phyloP scores from a whole-genome alignment of 805 yeast genomes.

The Wickerhamomyces queroliae region DNA sequence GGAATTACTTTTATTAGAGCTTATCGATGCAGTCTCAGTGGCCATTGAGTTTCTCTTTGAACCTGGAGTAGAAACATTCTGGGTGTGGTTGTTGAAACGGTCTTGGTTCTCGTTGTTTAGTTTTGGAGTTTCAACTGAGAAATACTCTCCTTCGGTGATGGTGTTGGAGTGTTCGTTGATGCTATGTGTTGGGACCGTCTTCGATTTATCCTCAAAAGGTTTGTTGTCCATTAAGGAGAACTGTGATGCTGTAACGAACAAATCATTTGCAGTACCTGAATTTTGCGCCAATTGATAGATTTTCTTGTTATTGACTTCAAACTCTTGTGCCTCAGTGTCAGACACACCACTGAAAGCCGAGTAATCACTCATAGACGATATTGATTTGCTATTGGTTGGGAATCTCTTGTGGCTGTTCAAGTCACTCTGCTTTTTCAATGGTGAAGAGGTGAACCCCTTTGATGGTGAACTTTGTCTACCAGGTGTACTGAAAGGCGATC shows the following conservation, averaged over 20 bases:
- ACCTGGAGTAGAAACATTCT: background rate
- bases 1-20: background rate
- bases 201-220: background rate
- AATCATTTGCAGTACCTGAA: slow-evolving; percentile 22
- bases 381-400: slow-evolving; percentile 11
- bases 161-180: background rate
- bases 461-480: background rate
- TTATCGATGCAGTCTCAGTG: background rate
- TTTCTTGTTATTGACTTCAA: slow-evolving; percentile 6
- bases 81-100: background rate
- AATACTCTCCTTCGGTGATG: background rate
- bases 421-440: background rate
- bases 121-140: background rate
- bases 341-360: slow-evolving; percentile 12
- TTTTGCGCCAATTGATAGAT: slow-evolving; percentile 13
- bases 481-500: background rate
- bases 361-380: slow-evolving; percentile 20
- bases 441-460: background rate
- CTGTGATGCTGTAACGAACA: slow-evolving; percentile 35
- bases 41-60: background rate
- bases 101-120: too few relatives aligned
- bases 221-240: slow-evolving; percentile 19
- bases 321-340: slow-evolving; percentile 6
- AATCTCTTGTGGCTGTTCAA: slow-evolving; percentile 1
- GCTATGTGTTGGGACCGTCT: background rate